Conservation (phyloP, 805 yeast species). For the Metschnikowia dekortorum region DNA sequence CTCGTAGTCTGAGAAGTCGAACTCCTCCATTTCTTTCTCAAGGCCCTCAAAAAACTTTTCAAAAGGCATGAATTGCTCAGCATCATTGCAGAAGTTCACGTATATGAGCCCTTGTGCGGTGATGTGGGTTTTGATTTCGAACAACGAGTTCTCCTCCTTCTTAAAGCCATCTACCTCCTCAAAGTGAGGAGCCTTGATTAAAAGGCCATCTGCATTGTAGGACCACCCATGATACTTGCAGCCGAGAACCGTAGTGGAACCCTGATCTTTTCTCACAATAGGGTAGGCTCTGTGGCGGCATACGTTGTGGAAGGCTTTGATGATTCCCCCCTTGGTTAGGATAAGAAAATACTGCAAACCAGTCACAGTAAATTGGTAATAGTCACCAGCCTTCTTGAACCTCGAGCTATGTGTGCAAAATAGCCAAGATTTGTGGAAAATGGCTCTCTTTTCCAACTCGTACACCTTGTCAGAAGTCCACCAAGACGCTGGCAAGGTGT, state of each 20-base stretch:
- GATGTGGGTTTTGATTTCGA: conserved; percentile 49
- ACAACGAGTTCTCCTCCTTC: conserved; percentile 52
- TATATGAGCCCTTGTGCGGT: conserved; percentile 56
- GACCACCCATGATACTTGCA: conserved; percentile 67
- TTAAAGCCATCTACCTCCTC: conserved; percentile 55
- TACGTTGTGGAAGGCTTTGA: conserved; percentile 60
- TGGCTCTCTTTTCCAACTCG: conserved; percentile 55
- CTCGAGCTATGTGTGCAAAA: conserved; percentile 50
- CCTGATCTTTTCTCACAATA: conserved; percentile 53
- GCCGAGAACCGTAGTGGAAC: conserved; percentile 54
- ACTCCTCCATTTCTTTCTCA: conserved; percentile 50
- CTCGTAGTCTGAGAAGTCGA: conserved; percentile 56
- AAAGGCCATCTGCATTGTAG: conserved; percentile 54
- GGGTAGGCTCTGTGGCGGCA: conserved; percentile 67
- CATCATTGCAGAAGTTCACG: conserved; percentile 45
- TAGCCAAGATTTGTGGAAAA: conserved; percentile 55
- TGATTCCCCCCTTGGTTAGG: conserved; percentile 45
- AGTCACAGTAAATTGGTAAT: conserved; percentile 44
- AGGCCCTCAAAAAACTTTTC: conserved; percentile 51
- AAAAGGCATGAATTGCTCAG: conserved; percentile 44
- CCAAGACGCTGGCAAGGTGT: conserved; percentile 64
- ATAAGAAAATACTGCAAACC: conserved; percentile 56
- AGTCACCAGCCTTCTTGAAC: conserved; percentile 56
- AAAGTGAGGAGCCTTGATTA: conserved; percentile 61
- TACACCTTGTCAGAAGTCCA: conserved; percentile 57